These are phyloP conservation scores for Davidsoniella eucalypti DNA, from an alignment of 2,329 filamentous ascomycete species.

Conservation along the genomic window DNA sequence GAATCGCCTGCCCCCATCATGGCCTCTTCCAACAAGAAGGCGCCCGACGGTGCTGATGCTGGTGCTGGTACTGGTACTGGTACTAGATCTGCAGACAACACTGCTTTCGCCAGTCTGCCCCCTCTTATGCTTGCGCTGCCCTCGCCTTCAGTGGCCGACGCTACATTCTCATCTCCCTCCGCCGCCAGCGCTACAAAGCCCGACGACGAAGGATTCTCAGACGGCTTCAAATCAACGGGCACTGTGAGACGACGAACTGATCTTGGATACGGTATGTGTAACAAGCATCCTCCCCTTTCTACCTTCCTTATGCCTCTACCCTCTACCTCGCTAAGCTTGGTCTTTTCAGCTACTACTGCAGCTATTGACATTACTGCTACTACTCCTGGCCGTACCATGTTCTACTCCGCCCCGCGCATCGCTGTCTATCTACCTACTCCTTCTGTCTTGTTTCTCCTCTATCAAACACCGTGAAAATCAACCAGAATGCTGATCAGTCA, in stretches of 20 bases:
- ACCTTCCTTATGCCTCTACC: conserved; percentile 7
- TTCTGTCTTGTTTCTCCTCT: neutral
- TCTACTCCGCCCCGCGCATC: neutral
- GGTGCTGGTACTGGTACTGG: too few relatives aligned
- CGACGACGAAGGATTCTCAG: conserved; percentile 29
- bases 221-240: conserved; percentile 42
- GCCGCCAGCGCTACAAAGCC: neutral
- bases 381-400: neutral
- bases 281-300: conserved; percentile 7
- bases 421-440: neutral
- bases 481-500: conserved; percentile 2
- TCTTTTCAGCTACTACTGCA: too few relatives aligned
- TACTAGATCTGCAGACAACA: too few relatives aligned
- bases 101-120: too few relatives aligned
- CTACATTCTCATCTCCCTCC: neutral
- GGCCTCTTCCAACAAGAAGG: too few relatives aligned
- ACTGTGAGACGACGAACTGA: conserved; percentile 43
- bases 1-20: too few relatives aligned
- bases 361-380: too few relatives aligned
- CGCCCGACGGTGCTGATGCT: too few relatives aligned
- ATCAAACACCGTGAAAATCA: neutral
- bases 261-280: conserved; percentile 35
- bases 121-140: too few relatives aligned
- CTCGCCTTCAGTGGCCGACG: too few relatives aligned
- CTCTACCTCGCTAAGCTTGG: too few relatives aligned